Evolutionary conservation across 352 stramenopile species (phyloP), one percentile per base, ranked within the genome.

Genomic region (Phytophthora ramorum): DNA sequence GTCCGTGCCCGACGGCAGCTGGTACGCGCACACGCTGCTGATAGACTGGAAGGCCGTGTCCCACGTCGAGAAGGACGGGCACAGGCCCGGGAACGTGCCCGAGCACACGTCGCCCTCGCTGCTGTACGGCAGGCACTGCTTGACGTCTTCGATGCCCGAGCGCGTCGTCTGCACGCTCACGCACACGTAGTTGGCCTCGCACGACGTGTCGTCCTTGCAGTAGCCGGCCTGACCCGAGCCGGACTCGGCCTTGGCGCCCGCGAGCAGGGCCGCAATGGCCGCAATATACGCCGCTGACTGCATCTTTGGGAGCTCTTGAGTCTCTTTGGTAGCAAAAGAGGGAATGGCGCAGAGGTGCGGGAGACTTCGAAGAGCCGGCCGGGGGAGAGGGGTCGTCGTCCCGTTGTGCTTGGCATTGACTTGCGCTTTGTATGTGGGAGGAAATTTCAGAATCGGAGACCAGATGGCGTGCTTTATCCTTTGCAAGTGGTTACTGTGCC

Each of bases 81-180:
- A 93, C 44, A 89, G 72, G 3, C 85, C 85, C 2, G 83, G 75
- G 24, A 53, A 71, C 16, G 60, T 72, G 54, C 83, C 83, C 17
- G 83, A 81, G 78, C 85, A 93, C 58, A 92, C 74, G 44, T 87
- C 73, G 35, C 69, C 69, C 59, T 76, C 63, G 16, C 48, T 17
- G 46, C 61, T 63, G 60, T 79, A 88, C 0, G 86, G 81, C 43
- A 95, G 66, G 50, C 87, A 93, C 69, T 92, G 80, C 81, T 95
- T 93, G 35, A 92, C 87, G 50, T 88, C 71, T 32, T 81, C 73
- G 17, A 84, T 87, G 46, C 66, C 73, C 22, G 71, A 71, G 38
- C 86, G 85, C 53, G 85, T 95, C n/a, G 85, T 93, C 78, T 93
- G 85, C 54, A 93, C 79, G 37, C 63, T 78, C 55, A 93, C 79